Evolutionary conservation across 2,329 filamentous ascomycete species (phyloP).

Genomic region (Pseudogymnoascus pannorum): DNA sequence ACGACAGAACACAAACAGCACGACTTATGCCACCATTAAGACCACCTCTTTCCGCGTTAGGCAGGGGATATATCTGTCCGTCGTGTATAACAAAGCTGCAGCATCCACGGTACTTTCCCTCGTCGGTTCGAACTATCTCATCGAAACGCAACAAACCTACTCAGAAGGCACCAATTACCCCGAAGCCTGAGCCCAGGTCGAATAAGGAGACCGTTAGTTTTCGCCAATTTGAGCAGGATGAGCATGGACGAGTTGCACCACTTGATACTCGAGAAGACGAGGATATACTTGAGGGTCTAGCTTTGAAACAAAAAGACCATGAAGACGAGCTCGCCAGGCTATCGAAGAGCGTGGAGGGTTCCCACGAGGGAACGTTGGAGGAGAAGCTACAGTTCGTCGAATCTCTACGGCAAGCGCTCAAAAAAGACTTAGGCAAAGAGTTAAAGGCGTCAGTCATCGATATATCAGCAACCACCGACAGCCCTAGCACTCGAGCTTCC

Average conservation of each 20-base stretch:
- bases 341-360: not conserved
- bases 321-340: not conserved
- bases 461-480: not conserved
- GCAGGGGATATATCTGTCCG: constrained; percentile 26
- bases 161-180: not conserved
- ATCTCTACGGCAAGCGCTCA: not conserved
- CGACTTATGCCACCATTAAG: constrained; percentile 11
- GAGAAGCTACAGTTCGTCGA: not conserved
- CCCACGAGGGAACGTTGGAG: not conserved
- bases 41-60: constrained; percentile 1
- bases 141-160: not conserved
- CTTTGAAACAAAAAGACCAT: not conserved
- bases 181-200: not conserved
- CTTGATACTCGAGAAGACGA: not conserved
- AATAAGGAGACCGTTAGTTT: constrained; percentile 1
- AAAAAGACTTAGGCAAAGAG: not conserved
- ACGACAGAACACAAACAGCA: not conserved
- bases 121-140: constrained; percentile 2
- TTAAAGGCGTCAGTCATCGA: not conserved
- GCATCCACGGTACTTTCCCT: not conserved
- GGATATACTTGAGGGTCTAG: not conserved
- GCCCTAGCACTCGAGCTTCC: not conserved
- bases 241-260: not conserved
- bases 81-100: constrained; percentile 27
- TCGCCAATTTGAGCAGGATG: constrained; percentile 4